Evolutionary conservation across 2,329 filamentous ascomycete species (phyloP), one percentile per base, ranked within the genome.

Genomic region (Fusarium sp.): DNA sequence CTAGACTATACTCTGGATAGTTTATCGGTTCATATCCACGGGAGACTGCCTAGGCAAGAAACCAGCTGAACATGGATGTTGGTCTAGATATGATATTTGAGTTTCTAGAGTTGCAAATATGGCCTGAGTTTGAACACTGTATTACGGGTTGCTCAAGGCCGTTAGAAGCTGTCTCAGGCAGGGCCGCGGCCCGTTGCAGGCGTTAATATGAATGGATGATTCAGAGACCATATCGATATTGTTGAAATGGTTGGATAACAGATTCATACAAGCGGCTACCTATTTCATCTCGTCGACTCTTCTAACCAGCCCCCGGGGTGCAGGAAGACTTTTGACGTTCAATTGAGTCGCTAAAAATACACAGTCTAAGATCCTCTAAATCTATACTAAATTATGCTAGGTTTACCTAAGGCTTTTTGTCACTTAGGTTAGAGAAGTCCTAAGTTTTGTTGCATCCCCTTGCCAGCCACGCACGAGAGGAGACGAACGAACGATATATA

Each of bases 121-220:
- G 17, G n/a, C 22, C 32, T 39, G 32, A 41, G 41, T 34, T 24
- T 60, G 26, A 51, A 24, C 45, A 38, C 50, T 48, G 30, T 41
- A 28, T 41, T 15, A 54, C 30, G 28, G 45, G 34, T 42, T 22
- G 51, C 39, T 34, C 51, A 57, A 56, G 48, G 36, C 42, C 47
- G 47, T 59, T 70, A 36, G 26, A 39, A 51, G 36, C 34, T 44
- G 51, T 70, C 51, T 65, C 56, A 68, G 66, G 47, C 30, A 52
- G 26, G 51, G 59, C 34, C 59, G n/a, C 70, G 70, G 70, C 62
- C 57, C 61, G 62, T 63, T 74, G 70, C 66, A 74, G 56, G 24
- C 58, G 36, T 50, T 50, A 20, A 48, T 34, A 45, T 55, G 44
- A n/a, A 47, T 51, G 38, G 14, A 47, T 39, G 63, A 47, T 52